Evolutionary conservation across 1,284 basidiomycete genomes (phyloP).

Genomic region (Boletellus deceptivus): DNA sequence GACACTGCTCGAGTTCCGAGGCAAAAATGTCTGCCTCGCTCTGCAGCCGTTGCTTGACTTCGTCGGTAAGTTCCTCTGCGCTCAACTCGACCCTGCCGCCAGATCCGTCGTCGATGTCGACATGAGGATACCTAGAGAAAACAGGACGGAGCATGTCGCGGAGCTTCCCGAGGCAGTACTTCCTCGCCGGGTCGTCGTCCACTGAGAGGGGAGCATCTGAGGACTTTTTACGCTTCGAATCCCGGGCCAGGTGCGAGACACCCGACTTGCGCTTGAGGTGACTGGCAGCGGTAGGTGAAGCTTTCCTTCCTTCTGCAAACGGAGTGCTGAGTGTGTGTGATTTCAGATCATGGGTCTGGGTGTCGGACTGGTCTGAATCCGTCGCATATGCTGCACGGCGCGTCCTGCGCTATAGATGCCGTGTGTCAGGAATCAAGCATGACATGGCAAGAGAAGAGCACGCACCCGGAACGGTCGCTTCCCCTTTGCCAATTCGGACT

Average conservation of each 20-base stretch:
- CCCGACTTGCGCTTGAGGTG: constrained; percentile 45
- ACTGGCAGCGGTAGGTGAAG: constrained; percentile 19
- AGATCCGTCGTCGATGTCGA: constrained; percentile 23
- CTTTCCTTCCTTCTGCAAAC: constrained; percentile 21
- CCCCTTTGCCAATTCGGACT: constrained; percentile 35
- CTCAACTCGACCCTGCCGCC: constrained; percentile 37
- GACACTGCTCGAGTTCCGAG: constrained; percentile 62
- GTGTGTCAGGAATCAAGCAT: constrained; percentile 15
- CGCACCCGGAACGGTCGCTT: constrained; percentile 44
- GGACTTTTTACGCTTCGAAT: constrained; percentile 48
- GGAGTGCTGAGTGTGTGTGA: constrained; percentile 26
- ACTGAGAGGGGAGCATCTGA: constrained; percentile 34
- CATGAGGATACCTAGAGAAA: constrained; percentile 64
- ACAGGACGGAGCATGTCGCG: constrained; percentile 66
- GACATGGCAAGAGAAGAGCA: constrained; percentile 16
- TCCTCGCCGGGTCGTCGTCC: constrained; percentile 67
- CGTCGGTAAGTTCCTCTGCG: constrained; percentile 47
- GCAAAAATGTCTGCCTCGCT: constrained; percentile 59
- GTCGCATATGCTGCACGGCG: constrained; percentile 40
- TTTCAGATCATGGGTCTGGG: constrained; percentile 13
- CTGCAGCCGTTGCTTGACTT: constrained; percentile 53
- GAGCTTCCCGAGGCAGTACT: constrained; percentile 73
- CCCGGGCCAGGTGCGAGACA: constrained; percentile 30
- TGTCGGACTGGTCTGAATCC: constrained; percentile 46
- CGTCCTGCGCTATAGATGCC: constrained; percentile 35